Percentiles rank a stretch among this genome's conserved stretches.
These are phyloP conservation scores for Pisolithus sp. DNA, from an alignment of 768 basidiomycete species.

Conservation along the genomic window DNA sequence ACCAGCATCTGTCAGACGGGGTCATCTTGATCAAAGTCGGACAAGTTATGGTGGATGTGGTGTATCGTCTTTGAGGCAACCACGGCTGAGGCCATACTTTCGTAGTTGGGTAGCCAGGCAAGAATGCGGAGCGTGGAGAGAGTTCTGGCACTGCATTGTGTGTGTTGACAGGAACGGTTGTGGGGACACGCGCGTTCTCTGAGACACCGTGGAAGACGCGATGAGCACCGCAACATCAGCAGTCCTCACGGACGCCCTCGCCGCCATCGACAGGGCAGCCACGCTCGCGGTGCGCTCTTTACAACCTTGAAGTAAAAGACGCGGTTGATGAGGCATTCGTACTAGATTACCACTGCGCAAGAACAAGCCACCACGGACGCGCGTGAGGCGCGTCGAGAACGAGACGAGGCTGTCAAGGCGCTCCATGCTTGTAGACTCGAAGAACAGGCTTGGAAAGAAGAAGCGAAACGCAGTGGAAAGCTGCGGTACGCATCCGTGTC, in stretches of 20 bases:
- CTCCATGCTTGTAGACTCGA: conserved; percentile 42
- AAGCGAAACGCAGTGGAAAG: conserved; percentile 34
- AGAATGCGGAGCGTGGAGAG: too few relatives aligned
- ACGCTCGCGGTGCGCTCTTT: conserved; percentile 32
- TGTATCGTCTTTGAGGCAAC: too few relatives aligned
- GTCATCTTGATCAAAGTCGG: too few relatives aligned
- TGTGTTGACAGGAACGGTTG: too few relatives aligned
- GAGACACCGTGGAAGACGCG: not conserved
- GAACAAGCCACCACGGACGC: conserved; percentile 43
- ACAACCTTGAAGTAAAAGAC: not conserved
- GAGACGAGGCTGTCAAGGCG: conserved; percentile 42
- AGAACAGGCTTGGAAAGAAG: conserved; percentile 42
- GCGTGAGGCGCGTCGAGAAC: conserved; percentile 43
- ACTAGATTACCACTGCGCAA: conserved; percentile 50
- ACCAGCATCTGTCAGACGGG: too few relatives aligned
- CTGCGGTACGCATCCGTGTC: conserved; percentile 38
- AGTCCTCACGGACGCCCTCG: conserved; percentile 37
- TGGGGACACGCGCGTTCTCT: too few relatives aligned
- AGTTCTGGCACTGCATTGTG: too few relatives aligned
- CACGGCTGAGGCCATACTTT: too few relatives aligned
- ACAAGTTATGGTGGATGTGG: too few relatives aligned
- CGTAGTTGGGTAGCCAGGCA: too few relatives aligned
- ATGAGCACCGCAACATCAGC: conserved; percentile 31
- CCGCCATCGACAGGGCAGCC: conserved; percentile 35
- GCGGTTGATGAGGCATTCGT: conserved; percentile 3